Base-by-base conservation (phyloP, 2,329 filamentous ascomycete genomes). In the Scedosporium boydii region DNA sequence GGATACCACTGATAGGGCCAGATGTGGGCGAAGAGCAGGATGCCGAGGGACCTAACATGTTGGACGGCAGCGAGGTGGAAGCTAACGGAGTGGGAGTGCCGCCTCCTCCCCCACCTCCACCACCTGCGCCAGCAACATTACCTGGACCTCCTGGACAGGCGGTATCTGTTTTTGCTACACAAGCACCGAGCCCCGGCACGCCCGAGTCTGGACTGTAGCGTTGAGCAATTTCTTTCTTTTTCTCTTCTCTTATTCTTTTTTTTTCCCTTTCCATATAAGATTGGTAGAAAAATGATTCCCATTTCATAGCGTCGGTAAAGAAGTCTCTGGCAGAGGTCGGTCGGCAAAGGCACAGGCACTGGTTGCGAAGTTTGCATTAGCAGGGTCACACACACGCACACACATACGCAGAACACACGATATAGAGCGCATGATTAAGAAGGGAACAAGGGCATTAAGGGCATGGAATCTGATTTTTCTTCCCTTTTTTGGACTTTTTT, bases 21-120 rank as follows among this genome's bases (percentile, higher is more conserved):
- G 46, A 66, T 63, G 41, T 53, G 42, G 6, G 41, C 5, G 12
- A 66, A 62, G 46, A 55, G 21, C 18, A 18, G 12, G 51, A 55
- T 55, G 51, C 12, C 18, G 51, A 55, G 26, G 26, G 51, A 3
- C 18, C 23, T 6, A 26, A 14, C n/a, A 21, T n/a, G n/a, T 27
- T 53, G 6, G 48, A 53, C 48, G 48, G 48, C n/a, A 53, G n/a
- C 21, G 48, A 53, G 23, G 14, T 58, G 27, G 55, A 58, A 10
- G 27, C 18, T 12, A 41, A 41, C 12, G 23, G 14, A 14, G 27
- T 21, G 7, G 4, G 14, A 18, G 18, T 23, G 14, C 16, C 55
- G 12, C 12, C 29, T 5, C 55, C 55, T 16, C 55, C 55, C 4
- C 55, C 55, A 2, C 55, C 55, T n/a, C 55, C 55, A 3, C 23